Evolutionary conservation across 352 stramenopile species (phyloP).

Genomic region (Globisporangium rhizosaccharum): DNA sequence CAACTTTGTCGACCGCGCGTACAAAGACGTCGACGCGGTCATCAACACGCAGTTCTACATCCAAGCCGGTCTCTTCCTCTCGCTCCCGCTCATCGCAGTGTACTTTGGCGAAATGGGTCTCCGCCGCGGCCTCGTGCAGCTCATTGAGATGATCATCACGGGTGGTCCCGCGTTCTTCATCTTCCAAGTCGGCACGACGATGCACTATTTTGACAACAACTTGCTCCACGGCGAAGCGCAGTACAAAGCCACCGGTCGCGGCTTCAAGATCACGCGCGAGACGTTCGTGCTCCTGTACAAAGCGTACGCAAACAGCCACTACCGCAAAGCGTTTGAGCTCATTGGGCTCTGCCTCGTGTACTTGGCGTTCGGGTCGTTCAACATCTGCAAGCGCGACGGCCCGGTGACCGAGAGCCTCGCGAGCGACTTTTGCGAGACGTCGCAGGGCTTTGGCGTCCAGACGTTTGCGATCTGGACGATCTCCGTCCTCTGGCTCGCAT

Average conservation of each 20-base stretch:
- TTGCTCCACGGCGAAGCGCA: conserved; percentile 67
- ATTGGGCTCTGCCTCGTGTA: conserved; percentile 73
- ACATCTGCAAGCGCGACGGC: conserved; percentile 52
- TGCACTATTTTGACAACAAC: conserved; percentile 84
- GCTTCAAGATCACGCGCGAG: conserved; percentile 81
- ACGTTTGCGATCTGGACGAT: conserved; percentile 83
- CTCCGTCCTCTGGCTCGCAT: conserved; percentile 62
- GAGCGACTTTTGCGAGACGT: conserved; percentile 60
- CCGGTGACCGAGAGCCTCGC: conserved; percentile 32
- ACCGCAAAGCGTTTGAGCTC: conserved; percentile 76
- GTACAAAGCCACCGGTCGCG: conserved; percentile 74
- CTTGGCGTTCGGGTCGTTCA: conserved; percentile 61
- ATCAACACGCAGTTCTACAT: conserved; percentile 87
- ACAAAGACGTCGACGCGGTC: conserved; percentile 49
- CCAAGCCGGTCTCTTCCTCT: conserved; percentile 76
- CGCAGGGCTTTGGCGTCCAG: conserved; percentile 72
- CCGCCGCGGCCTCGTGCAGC: conserved; percentile 53
- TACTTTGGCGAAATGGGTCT: conserved; percentile 82
- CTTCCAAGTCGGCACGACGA: conserved; percentile 81
- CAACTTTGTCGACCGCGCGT: conserved; percentile 60
- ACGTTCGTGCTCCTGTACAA: conserved; percentile 77
- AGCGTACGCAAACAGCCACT: conserved; percentile 63
- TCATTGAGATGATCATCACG: conserved; percentile 76
- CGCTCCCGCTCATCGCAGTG: conserved; percentile 63
- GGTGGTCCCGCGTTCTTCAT: conserved; percentile 69